Base-by-base conservation (phyloP, 1,284 basidiomycete genomes). In the Cryptococcus sp. region DNA sequence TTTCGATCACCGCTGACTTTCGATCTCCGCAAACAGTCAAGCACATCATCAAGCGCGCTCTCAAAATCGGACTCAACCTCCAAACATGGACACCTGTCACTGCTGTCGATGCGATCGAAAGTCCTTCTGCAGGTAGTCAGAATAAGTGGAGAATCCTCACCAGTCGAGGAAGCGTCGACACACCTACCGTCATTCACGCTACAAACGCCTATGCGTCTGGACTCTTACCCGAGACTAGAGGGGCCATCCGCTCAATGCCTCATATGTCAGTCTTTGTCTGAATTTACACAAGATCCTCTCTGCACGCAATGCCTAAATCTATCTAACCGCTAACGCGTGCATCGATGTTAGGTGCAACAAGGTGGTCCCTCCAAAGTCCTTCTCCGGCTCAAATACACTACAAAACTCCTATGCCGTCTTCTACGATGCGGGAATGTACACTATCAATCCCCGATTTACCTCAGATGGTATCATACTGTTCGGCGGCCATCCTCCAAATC, bases 11-110 rank as follows among this genome's bases (percentile, higher is more conserved):
- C 10, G 38, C 45, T 41, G 40, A 58, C 20, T 17, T 11, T 49
- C 50, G 54, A 3, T 61, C 57, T 5, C 40, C 57, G 22, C 1
- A 15, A 2, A 17, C 46, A 58, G 57, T 63, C 17, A 62, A 56
- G 5, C 59, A 63, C 20, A 40, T 66, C 19, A 47, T 55, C n/a
- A 41, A 55, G 52, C 44, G 52, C 25, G 58, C 60, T 34, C 46
- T 66, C 13, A 54, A 54, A 8, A 50, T 62, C 10, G 53, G 52
- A 44, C 46, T 69, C 25, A 60, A 61, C 34, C 45, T 69, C 6
- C 67, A 69, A 38, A 55, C 65, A 5, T 55, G 64, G 45, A 69
- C 67, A 6, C 67, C 67, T 5, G 63, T 59, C 7, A 52, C 41
- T 16, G 29, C 49, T 5, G 54, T 67, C 23, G 43, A 38, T 3